Evolutionary conservation across 495 filamentous ascomycete species (phyloP), one percentile per base, ranked within the genome.

Genomic region (Aspergillus olivimuriae): DNA sequence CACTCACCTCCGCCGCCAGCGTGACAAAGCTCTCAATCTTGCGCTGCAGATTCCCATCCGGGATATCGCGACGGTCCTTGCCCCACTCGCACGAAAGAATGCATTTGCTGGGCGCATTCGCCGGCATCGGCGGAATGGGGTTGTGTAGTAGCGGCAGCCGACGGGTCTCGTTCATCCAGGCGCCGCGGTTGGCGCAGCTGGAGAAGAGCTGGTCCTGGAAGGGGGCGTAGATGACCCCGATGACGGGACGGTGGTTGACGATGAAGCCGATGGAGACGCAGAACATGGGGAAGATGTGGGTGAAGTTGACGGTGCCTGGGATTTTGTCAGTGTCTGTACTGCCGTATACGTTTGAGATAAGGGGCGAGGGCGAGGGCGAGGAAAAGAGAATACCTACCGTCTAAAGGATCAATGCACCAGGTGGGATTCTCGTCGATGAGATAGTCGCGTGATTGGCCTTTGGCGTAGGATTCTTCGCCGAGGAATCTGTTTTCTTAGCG

Each of bases 1-100:
- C 75, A 79, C 75, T 77, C 31, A 72, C 49, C 53, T 85, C 82
- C 2, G 76, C 69, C 1, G 82, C 82, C 78, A 86, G 78, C 55
- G 82, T 84, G 19, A 82, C 41, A 55, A 86, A 85, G 49, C 78
- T 84, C 47, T 82, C 77, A 7, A 84, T 71, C 61, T 85, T 86
- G 26, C 79, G 69, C 41, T 75, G 61, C 63, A 86, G 53, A 51
- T 83, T 85, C 6, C 82, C 77, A 12, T 77, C 79, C 0, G 66
- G 67, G 26, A 56, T 61, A 51, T 85, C 82, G 36, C 74, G 69
- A 21, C 82, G 69, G 46, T 85, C 82, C 55, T 86, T 86, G 2
- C 82, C 82, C 82, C 82, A 86, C 47, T 86, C 82, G 52, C 79
- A 85, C 2, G 74, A 69, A 55, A 86, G 81, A 17, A 83, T 65